Conservation (phyloP, 768 basidiomycete species). For the Lactarius hatsudake region DNA sequence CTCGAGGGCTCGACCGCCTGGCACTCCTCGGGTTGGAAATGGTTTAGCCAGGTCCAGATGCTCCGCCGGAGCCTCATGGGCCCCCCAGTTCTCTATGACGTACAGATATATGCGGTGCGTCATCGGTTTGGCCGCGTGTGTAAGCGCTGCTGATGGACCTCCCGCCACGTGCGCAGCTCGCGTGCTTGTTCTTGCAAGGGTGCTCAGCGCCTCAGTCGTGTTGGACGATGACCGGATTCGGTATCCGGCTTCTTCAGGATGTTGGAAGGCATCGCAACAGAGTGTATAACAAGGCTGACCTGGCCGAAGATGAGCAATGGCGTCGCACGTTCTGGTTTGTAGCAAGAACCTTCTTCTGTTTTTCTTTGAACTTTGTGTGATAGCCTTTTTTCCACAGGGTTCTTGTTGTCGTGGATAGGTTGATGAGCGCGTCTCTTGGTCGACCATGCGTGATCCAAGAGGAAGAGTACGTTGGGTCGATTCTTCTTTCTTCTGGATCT, state of each 20-base stretch:
- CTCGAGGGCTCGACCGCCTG: constrained; percentile 30
- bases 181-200: constrained; percentile 42
- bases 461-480: constrained; percentile 54
- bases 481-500: neutral
- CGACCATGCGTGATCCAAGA: constrained; percentile 73
- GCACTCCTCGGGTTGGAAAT: constrained; percentile 46
- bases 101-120: constrained; percentile 63
- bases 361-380: neutral
- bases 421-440: constrained; percentile 51
- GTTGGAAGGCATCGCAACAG: constrained; percentile 65
- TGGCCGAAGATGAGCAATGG: constrained; percentile 68
- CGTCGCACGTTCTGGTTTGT: constrained; percentile 62
- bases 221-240: constrained; percentile 60
- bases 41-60: constrained; percentile 58
- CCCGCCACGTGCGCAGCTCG: constrained; percentile 31
- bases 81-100: constrained; percentile 59
- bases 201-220: constrained; percentile 48
- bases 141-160: constrained; percentile 28
- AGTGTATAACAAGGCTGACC: constrained; percentile 40
- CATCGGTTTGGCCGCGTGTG: constrained; percentile 32
- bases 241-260: constrained; percentile 69
- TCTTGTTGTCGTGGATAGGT: constrained; percentile 46
- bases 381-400: constrained; percentile 38
- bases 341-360: neutral
- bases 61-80: constrained; percentile 56